Conservation (phyloP, 257 asterid genomes). For the Solanum sejunctum region DNA sequence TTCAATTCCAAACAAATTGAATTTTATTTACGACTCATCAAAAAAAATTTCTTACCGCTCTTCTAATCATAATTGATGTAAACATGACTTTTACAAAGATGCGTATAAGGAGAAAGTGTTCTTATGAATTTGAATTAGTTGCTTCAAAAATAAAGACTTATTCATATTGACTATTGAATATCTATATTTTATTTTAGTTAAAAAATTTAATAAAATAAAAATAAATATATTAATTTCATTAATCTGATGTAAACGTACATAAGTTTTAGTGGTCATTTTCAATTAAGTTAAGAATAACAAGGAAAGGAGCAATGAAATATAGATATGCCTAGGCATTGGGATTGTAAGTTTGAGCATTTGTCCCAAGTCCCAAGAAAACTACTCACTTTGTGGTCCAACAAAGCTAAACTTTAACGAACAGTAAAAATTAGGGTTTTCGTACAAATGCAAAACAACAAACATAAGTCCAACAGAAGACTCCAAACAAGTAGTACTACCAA, state of each 20-base stretch:
- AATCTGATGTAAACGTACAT: no score
- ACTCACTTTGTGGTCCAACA: not conserved
- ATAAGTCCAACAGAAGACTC: not conserved
- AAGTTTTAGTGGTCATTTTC: not conserved
- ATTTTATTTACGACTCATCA: not conserved
- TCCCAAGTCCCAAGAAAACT: slow-evolving; percentile 1
- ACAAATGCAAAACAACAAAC: not conserved
- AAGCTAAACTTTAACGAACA: not conserved
- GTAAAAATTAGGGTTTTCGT: not conserved
- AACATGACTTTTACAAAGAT: not conserved
- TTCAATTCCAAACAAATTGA: not conserved
- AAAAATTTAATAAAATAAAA: no score
- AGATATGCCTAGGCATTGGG: not conserved
- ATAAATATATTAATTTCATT: no score
- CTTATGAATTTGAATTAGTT: not conserved
- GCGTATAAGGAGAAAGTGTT: not conserved
- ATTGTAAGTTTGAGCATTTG: not conserved
- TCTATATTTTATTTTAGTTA: not conserved
- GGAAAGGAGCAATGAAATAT: not conserved
- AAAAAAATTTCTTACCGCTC: not conserved
- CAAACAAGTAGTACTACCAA: not conserved
- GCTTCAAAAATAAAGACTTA: not conserved
- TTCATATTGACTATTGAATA: no score
- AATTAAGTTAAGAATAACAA: not conserved
- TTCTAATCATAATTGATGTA: not conserved